phyloP scores from a whole-genome alignment of 2,329 filamentous ascomycete species.

The Dactylonectria macrodidyma region DNA sequence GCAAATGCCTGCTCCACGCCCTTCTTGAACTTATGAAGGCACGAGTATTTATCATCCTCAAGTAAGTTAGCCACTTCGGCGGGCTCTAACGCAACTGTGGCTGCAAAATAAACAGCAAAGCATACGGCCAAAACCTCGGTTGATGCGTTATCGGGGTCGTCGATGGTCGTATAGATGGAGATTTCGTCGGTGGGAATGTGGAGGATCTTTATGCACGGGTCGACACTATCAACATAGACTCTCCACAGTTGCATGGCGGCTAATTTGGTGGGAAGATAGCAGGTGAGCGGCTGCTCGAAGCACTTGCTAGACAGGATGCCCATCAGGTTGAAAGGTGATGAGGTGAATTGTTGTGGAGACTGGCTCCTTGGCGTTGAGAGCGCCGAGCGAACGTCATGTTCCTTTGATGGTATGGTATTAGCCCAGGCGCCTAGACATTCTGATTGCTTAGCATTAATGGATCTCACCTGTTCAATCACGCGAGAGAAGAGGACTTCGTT shows the following conservation, averaged over 20 bases:
- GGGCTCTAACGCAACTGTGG: slow-evolving; percentile 57
- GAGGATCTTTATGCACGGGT: slow-evolving; percentile 48
- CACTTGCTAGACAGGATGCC: slow-evolving; percentile 50
- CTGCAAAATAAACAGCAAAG: slow-evolving; percentile 65
- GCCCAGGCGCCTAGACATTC: too few relatives aligned
- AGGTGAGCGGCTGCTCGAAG: slow-evolving; percentile 31
- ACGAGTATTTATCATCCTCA: slow-evolving; percentile 41
- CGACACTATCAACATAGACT: slow-evolving; percentile 48
- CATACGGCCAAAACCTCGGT: slow-evolving; percentile 55
- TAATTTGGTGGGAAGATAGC: slow-evolving; percentile 45
- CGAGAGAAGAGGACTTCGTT: slow-evolving; percentile 55
- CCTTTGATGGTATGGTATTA: slow-evolving; percentile 32
- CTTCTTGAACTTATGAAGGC: slow-evolving; percentile 49
- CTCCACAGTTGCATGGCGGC: slow-evolving; percentile 51
- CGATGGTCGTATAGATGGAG: slow-evolving; percentile 50
- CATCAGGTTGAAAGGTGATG: slow-evolving; percentile 51
- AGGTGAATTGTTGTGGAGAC: background rate
- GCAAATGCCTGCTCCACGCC: slow-evolving; percentile 58
- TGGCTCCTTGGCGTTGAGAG: slow-evolving; percentile 39
- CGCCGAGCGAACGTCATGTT: slow-evolving; percentile 44
- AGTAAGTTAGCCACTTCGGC: slow-evolving; percentile 53
- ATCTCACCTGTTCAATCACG: slow-evolving; percentile 53
- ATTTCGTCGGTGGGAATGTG: slow-evolving; percentile 52
- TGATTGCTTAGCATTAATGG: background rate
- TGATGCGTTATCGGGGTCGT: slow-evolving; percentile 46